phyloP scores from a whole-genome alignment of 345 rosid genomes.

The Hevea brasiliensis region DNA sequence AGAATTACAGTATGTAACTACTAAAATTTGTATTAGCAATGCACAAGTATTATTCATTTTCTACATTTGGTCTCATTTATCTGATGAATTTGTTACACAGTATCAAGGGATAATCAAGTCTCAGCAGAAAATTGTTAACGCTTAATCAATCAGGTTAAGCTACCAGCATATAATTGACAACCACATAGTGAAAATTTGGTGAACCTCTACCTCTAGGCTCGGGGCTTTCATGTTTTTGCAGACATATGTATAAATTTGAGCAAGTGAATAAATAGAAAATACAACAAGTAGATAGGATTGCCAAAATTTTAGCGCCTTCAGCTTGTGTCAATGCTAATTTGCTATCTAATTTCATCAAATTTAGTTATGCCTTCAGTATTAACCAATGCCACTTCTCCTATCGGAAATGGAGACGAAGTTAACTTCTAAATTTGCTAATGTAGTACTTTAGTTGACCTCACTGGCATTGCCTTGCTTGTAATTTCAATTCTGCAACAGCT shows the following conservation, averaged over 20 bases:
- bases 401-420: neutral
- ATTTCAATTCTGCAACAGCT: neutral
- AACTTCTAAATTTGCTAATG: neutral
- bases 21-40: neutral
- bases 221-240: neutral
- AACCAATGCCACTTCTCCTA: neutral
- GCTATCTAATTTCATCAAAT: neutral
- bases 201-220: neutral
- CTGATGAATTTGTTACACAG: too few species aligned
- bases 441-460: neutral
- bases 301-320: neutral
- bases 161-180: neutral
- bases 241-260: neutral
- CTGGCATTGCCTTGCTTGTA: neutral
- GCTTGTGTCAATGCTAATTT: neutral
- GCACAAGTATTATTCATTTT: neutral
- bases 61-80: neutral
- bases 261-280: neutral
- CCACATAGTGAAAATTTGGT: neutral
- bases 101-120: neutral
- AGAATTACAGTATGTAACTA: neutral
- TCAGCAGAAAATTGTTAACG: neutral
- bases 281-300: neutral
- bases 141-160: neutral
- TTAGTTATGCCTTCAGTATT: neutral